Conservation (phyloP, 176 grass and related monocot species). For the Metroxylon sagu region DNA sequence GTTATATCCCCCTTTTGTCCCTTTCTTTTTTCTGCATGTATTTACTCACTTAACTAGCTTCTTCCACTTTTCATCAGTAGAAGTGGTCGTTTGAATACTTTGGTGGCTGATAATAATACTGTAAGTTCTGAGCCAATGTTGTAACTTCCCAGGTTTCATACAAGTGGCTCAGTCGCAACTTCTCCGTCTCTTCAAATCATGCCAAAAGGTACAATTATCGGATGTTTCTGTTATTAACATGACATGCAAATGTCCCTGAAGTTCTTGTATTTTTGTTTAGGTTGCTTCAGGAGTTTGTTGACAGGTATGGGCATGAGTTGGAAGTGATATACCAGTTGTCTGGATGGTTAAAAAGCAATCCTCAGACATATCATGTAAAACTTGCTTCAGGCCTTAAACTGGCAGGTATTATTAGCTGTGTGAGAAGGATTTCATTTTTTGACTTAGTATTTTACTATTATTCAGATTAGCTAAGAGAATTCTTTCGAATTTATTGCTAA, state of each 20-base stretch:
- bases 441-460: neutral
- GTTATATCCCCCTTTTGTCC: too few species aligned
- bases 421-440: slow-evolving; percentile 7
- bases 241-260: neutral
- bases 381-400: slow-evolving; percentile 71
- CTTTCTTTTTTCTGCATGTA: neutral
- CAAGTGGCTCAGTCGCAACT: slow-evolving; percentile 96
- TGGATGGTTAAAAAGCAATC: slow-evolving; percentile 70
- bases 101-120: neutral
- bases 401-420: slow-evolving; percentile 40
- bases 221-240: slow-evolving; percentile 5
- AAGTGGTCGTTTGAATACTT: too few species aligned
- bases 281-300: slow-evolving; percentile 69
- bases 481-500: neutral
- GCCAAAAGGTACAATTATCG: slow-evolving; percentile 59
- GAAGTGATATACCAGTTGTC: slow-evolving; percentile 81
- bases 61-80: neutral
- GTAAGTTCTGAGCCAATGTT: neutral
- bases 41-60: neutral
- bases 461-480: neutral
- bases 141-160: slow-evolving; percentile 62
- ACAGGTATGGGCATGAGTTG: slow-evolving; percentile 48
- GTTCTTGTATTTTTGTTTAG: slow-evolving; percentile 18
- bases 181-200: slow-evolving; percentile 83
- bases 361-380: slow-evolving; percentile 65